phyloP scores from a whole-genome alignment of 2,329 filamentous ascomycete genomes.

The Aspergillus viridinutans region DNA sequence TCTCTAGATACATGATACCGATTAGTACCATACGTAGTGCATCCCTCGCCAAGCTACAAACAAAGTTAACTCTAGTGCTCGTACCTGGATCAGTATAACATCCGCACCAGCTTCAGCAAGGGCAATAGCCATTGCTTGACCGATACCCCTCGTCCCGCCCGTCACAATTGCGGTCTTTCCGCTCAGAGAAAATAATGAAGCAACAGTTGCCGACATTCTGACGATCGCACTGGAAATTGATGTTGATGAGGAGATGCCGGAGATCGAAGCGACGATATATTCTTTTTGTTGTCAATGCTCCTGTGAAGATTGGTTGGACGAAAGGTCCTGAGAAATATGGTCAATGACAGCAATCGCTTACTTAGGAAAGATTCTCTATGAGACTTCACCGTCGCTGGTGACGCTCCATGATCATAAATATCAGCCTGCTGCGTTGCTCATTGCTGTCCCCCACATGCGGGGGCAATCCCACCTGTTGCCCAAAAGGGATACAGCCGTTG shows the following conservation, averaged over 20 bases:
- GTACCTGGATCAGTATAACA: constrained; percentile 41
- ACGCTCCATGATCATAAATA: neutral
- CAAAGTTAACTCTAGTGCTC: neutral
- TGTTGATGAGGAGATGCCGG: neutral
- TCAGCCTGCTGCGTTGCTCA: neutral
- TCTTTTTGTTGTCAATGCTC: neutral
- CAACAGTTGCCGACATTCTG: constrained; percentile 25
- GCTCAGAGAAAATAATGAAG: constrained; percentile 36
- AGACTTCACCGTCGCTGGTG: neutral
- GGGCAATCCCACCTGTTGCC: neutral
- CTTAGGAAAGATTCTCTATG: neutral
- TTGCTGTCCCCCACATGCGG: neutral
- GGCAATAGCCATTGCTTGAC: constrained; percentile 44
- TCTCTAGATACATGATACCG: constrained; percentile 40
- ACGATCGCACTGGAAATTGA: neutral
- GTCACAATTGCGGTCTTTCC: constrained; percentile 45
- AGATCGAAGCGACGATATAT: neutral
- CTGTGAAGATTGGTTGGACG: too few relatives aligned
- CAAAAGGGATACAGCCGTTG: constrained; percentile 9
- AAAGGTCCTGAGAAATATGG: neutral
- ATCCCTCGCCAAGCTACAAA: neutral
- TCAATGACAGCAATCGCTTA: neutral
- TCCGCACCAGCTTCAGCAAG: constrained; percentile 47
- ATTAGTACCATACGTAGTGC: neutral
- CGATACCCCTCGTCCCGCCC: constrained; percentile 47